These are phyloP conservation scores for Musa balbisiana DNA, from an alignment of 202 grass and related monocot species.

Conservation along the genomic window DNA sequence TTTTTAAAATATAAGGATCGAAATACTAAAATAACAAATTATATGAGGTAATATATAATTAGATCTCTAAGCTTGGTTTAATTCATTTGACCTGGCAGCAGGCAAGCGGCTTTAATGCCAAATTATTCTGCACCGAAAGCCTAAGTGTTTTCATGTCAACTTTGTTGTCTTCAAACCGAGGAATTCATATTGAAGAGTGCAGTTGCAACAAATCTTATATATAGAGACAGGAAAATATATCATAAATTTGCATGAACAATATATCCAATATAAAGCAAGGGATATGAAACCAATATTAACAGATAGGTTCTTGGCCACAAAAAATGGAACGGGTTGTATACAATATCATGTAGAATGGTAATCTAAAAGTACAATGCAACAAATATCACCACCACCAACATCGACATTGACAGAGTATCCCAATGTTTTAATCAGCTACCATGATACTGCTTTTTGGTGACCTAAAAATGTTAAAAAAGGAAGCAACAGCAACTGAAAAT, in stretches of 20 bases:
- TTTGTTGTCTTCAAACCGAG: neutral
- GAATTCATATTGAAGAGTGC: neutral
- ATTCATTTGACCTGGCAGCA: too few species aligned
- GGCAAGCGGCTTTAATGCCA: too few species aligned
- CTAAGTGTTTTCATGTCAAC: too few species aligned
- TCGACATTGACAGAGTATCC: neutral
- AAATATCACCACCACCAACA: neutral
- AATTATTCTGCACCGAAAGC: too few species aligned
- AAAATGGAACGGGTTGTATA: neutral
- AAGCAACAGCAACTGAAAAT: too few species aligned
- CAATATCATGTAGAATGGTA: neutral
- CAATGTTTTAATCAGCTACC: neutral
- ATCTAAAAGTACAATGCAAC: neutral
- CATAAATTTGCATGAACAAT: neutral
- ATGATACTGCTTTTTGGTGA: neutral
- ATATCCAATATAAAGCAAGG: neutral
- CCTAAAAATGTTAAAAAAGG: neutral
- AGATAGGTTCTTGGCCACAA: neutral
- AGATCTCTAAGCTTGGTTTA: too few species aligned
- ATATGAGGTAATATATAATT: too few species aligned
- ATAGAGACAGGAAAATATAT: neutral
- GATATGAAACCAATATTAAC: neutral
- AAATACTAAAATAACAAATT: too few species aligned
- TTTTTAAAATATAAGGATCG: too few species aligned
- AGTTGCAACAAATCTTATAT: too few species aligned